phyloP scores from a whole-genome alignment of 208 protist species.

The Leishmania major region DNA sequence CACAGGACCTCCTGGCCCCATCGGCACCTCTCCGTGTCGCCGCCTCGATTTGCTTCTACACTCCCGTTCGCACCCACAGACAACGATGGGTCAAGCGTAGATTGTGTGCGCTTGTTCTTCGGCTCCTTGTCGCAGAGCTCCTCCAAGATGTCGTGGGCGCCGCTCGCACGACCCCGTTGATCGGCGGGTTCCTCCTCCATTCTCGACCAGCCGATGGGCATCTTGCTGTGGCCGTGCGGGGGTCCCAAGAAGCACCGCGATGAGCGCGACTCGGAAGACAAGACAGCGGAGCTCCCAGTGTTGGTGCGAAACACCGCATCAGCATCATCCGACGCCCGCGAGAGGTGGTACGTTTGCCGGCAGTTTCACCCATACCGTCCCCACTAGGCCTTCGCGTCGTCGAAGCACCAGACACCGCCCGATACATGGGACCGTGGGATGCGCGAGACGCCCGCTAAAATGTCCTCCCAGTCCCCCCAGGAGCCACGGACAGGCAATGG shows the following conservation, averaged over 20 bases:
- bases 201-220: not conserved
- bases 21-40: slow-evolving; percentile 14
- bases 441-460: slow-evolving; percentile 51
- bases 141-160: slow-evolving; percentile 6
- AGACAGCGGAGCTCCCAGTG: not conserved
- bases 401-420: slow-evolving; percentile 43
- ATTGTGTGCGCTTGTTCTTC: not conserved
- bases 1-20: slow-evolving; percentile 46
- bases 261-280: slow-evolving; percentile 11
- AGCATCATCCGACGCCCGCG: slow-evolving; percentile 3
- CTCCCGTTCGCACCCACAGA: not conserved
- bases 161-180: slow-evolving; percentile 1
- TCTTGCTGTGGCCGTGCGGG: slow-evolving; percentile 19
- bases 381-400: slow-evolving; percentile 30
- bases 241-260: slow-evolving; percentile 1
- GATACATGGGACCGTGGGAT: slow-evolving; percentile 48
- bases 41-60: not conserved
- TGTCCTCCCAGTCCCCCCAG: slow-evolving; percentile 59
- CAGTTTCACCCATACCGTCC: slow-evolving; percentile 15
- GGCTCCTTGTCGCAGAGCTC: not conserved
- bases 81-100: not conserved
- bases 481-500: slow-evolving; percentile 58
- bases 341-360: slow-evolving; percentile 4
- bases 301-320: slow-evolving; percentile 6
- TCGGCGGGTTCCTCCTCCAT: slow-evolving; percentile 1